Evolutionary conservation across 306 rosid species (phyloP), one percentile per base, ranked within the genome.

Genomic region (Prunus davidiana): DNA sequence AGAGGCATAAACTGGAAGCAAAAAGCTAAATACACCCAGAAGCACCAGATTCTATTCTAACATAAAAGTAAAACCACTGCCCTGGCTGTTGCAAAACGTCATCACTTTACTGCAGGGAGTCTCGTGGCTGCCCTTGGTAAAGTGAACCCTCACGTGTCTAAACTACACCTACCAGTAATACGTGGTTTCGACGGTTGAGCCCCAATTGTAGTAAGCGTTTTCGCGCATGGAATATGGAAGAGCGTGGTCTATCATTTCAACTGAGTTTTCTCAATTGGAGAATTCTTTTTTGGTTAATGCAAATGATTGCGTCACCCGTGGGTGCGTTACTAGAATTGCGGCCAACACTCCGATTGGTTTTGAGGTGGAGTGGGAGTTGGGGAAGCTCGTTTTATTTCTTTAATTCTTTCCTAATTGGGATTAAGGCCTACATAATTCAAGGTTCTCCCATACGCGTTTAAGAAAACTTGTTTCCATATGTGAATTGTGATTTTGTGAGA

Each of bases 101-200:
- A 62, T 60, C 80, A 72, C 82, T 82, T 84, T 82, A 86, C 88
- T 75, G 78, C 82, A 76, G 61, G 55, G 64, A 82, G 76, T 19
- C 78, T 71, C 46, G 12, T 58, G 76, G 64, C 77, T 69, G 72
- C 79, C 78, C 0, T 18, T 60, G 34, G 19, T 28, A 5, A 43
- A 22, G 46, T 72, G 10, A 64, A 5, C 11, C 46, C 58, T 55
- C 69, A 62, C 78, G 43, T 43, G 0, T 8, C 1, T 54, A 16
- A 3, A 6, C 18, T 2, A 62, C 72, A 32, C 82, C 54, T 69
- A 14, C 24, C 14, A 1, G 34, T 13, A 5, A 61, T 51, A 6
- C 51, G 4, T 0, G 5, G 12, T 2, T 2, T 4, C 32, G 13
- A 34, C 0, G 1, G 5, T 22, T 1, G 25, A 15, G 3, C 5